Conservation (phyloP, 2,329 filamentous ascomycete species). For the Akanthomyces uredinophilus region DNA sequence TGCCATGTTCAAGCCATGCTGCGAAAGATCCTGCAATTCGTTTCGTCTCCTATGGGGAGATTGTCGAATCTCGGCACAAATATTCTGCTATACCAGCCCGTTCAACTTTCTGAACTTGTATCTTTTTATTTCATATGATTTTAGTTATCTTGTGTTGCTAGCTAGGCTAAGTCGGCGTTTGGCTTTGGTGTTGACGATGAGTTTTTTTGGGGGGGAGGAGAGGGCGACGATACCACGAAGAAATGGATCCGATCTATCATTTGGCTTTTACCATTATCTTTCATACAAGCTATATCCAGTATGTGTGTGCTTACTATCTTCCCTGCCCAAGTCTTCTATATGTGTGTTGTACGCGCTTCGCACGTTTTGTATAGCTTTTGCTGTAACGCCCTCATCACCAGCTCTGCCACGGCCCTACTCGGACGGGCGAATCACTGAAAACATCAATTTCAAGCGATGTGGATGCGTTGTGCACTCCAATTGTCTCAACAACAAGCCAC, state of each 20-base stretch:
- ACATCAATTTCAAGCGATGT: slow-evolving; percentile 49
- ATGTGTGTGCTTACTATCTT: neutral
- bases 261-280: neutral
- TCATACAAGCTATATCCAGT: neutral
- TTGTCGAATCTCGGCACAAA: neutral
- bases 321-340: neutral
- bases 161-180: neutral
- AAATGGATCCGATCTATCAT: neutral
- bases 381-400: neutral
- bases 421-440: slow-evolving; percentile 43
- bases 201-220: neutral
- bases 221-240: slow-evolving; percentile 4
- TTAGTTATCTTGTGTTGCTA: neutral
- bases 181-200: neutral
- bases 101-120: neutral
- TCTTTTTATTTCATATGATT: neutral
- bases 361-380: too few species aligned
- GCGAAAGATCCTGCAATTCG: neutral
- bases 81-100: neutral
- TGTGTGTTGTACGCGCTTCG: neutral
- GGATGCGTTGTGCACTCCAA: slow-evolving; percentile 48
- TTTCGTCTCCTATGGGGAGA: neutral
- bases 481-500: slow-evolving; percentile 78
- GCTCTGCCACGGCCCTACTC: slow-evolving; percentile 39
- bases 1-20: neutral